Conservation (phyloP, 495 filamentous ascomycete genomes). For the Aspergillus incahuasiensis region DNA sequence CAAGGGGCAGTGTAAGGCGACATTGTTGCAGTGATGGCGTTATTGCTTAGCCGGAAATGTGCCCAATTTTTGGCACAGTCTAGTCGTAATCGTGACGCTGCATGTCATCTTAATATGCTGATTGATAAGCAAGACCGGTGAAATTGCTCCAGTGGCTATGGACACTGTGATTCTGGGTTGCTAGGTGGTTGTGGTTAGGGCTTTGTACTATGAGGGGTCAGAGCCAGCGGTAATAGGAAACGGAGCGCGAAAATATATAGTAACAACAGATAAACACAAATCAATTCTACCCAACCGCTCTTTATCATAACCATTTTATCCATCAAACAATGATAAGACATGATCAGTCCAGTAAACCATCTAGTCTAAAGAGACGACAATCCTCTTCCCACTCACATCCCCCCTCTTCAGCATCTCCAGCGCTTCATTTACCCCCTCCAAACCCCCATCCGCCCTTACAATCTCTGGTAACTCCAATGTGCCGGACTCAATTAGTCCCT, state of each 20-base stretch:
- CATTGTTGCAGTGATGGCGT: neutral
- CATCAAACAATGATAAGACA: neutral
- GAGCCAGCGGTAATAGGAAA: no score
- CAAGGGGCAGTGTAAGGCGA: neutral
- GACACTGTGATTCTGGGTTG: no score
- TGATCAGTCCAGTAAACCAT: neutral
- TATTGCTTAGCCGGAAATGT: neutral
- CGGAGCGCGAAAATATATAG: no score
- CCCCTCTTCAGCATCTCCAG: slow-evolving; percentile 56
- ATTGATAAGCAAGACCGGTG: no score
- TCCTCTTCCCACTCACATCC: slow-evolving; percentile 52
- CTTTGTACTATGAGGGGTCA: no score
- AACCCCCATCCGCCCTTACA: slow-evolving; percentile 51
- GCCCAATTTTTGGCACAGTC: neutral
- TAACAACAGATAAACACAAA: no score
- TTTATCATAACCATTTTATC: neutral
- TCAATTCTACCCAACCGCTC: slow-evolving; percentile 2
- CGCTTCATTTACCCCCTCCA: slow-evolving; percentile 58
- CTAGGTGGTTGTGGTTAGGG: neutral
- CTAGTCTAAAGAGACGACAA: slow-evolving; percentile 46
- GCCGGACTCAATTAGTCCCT: slow-evolving; percentile 47
- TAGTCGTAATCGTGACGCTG: neutral
- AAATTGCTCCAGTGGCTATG: no score
- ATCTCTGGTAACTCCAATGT: slow-evolving; percentile 53
- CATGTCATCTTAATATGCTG: no score